Evolutionary conservation across 495 filamentous ascomycete species (phyloP), one percentile per base, ranked within the genome.

Genomic region (Pyrenopolyporus hunteri): DNA sequence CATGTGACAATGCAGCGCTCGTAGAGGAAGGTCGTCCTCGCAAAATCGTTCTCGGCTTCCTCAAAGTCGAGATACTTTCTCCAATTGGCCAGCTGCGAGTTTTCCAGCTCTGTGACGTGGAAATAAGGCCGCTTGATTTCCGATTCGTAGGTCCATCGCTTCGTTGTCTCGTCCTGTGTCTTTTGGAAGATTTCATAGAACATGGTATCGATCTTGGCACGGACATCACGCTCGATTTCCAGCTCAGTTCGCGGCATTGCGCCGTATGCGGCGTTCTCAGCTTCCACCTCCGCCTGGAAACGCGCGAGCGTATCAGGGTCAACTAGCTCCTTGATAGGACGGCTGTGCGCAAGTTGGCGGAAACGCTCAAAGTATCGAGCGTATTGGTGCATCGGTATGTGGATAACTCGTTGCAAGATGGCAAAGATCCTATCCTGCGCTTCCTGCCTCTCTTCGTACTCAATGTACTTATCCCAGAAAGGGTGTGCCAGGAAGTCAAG

Each of bases 401-500:
- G 86, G 44, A 97, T 89, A 37, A 98, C 83, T 29, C 95, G 90
- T 40, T 83, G 83, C 23, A 97, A 81, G 47, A 99, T 90, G 6
- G 82, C 83, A 57, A 97, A 93, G 46, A 98, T 92, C 70, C 86
- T 90, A 58, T 96, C 90, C 25, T 89, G 85, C 0, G 89, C 88
- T 69, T 97, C 92, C 42, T 93, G 77, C 6, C 92, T 86, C 67
- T 96, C 92, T 68, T 98, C 94, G 66, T 92, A 98, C 66, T 97
- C 94, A 48, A 98, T 83, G 66, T 96, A 99, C 75, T 97, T 98
- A 68, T 98, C 95, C 94, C 94, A 99, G 80, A 99, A 97, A 0
- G 91, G 92, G 69, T 97, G 92, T 3, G 92, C 86, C 6, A 95
- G 82, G 72, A 97, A 99, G 74, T 99, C 94, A 25, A 97, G 82